These are phyloP conservation scores for Leccinum pseudoinsigne DNA, from an alignment of 1,284 basidiomycete species.

Conservation along the genomic window DNA sequence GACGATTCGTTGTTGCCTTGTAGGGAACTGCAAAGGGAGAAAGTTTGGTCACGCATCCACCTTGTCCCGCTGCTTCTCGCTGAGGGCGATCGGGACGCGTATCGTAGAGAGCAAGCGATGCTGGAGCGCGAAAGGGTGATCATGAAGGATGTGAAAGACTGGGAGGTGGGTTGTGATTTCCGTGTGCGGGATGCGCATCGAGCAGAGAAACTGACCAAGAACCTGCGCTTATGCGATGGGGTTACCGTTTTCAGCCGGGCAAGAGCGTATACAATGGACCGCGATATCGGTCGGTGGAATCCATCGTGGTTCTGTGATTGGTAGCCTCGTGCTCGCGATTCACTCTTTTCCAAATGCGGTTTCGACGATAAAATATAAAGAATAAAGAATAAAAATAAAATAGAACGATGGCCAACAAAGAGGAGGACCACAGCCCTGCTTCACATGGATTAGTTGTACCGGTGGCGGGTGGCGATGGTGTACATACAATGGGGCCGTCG, in stretches of 20 bases:
- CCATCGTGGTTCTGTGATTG: constrained; percentile 58
- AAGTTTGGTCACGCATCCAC: constrained; percentile 95
- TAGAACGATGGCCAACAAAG: constrained; percentile 13
- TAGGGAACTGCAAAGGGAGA: constrained; percentile 94
- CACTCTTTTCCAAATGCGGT: constrained; percentile 12
- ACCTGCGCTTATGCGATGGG: constrained; percentile 5
- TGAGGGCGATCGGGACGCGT: constrained; percentile 91
- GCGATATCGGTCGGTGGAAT: constrained; percentile 71
- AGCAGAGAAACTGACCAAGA: constrained; percentile 29
- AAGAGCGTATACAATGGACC: constrained; percentile 87
- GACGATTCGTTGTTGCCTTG: constrained; percentile 26
- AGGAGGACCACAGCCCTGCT: constrained; percentile 22
- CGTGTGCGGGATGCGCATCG: constrained; percentile 22
- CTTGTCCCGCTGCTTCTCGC: constrained; percentile 91
- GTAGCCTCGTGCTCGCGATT: constrained; percentile 22
- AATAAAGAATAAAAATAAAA: neutral
- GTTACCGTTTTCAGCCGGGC: constrained; percentile 51
- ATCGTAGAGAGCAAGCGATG: constrained; percentile 82
- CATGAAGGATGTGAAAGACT: constrained; percentile 94
- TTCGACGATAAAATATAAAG: constrained; percentile 10
- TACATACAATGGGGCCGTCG: constrained; percentile 29
- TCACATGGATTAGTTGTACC: constrained; percentile 26
- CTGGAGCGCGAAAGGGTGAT: constrained; percentile 84
- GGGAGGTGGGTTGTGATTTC: constrained; percentile 75
- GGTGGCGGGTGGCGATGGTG: constrained; percentile 36